Conservation (phyloP, 2,329 filamentous ascomycete species). For the Shiraia sp. region DNA sequence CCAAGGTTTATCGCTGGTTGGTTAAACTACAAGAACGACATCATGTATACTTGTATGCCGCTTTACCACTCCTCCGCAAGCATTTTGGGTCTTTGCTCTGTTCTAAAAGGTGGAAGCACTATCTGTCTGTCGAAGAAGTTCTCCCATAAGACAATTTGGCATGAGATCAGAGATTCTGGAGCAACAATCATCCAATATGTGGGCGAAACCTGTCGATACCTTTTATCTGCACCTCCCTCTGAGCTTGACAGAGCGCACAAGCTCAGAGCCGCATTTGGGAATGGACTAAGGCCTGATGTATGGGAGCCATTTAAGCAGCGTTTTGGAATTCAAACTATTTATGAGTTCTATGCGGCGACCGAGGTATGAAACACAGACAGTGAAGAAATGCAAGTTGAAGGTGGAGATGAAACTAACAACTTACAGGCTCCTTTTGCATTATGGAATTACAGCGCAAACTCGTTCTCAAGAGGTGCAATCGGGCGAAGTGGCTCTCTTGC, state of each 20-base stretch:
- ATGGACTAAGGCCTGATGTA: slow-evolving; percentile 48
- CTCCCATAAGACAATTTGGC: slow-evolving; percentile 46
- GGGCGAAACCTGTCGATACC: slow-evolving; percentile 45
- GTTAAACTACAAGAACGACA: slow-evolving; percentile 32
- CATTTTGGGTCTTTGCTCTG: slow-evolving; percentile 31
- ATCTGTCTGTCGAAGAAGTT: slow-evolving; percentile 37
- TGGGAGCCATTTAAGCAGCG: slow-evolving; percentile 47
- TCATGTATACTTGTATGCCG: slow-evolving; percentile 46
- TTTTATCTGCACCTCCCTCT: slow-evolving; percentile 39
- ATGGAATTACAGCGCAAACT: slow-evolving; percentile 56
- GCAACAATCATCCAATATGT: slow-evolving; percentile 47
- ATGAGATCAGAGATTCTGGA: slow-evolving; percentile 38
- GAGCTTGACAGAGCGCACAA: slow-evolving; percentile 38
- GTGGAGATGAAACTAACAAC: too few species aligned
- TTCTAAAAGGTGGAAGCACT: slow-evolving; percentile 32
- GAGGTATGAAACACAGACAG: slow-evolving; percentile 28
- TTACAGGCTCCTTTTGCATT: slow-evolving; percentile 60
- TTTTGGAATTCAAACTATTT: slow-evolving; percentile 43
- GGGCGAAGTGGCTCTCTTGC: slow-evolving; percentile 70
- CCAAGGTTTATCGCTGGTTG: slow-evolving; percentile 24
- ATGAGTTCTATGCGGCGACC: slow-evolving; percentile 47
- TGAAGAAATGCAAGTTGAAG: too few species aligned
- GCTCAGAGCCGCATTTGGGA: slow-evolving; percentile 41
- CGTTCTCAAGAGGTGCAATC: slow-evolving; percentile 65
- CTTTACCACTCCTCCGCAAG: slow-evolving; percentile 43